Conservation (phyloP, 1,284 basidiomycete species). For the Mycosarcoma maydis region DNA sequence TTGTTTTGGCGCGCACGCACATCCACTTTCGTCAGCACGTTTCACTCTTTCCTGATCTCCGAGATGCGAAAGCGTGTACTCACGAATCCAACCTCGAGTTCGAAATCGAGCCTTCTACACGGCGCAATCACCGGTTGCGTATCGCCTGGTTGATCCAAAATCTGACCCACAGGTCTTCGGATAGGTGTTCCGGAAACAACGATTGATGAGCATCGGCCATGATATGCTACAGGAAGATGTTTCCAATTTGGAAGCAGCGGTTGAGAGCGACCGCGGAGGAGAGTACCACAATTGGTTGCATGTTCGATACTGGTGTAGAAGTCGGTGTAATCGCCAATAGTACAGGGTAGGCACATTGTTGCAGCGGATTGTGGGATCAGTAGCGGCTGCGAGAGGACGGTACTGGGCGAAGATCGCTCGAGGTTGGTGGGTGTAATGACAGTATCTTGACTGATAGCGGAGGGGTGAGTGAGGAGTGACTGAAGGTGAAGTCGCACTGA, state of each 20-base stretch:
- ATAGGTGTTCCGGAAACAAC: slow-evolving; percentile 29
- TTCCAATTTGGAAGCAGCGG: slow-evolving; percentile 34
- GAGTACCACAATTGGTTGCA: slow-evolving; percentile 33
- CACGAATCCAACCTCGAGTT: slow-evolving; percentile 53
- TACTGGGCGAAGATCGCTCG: neutral
- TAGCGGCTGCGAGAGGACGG: slow-evolving; percentile 1
- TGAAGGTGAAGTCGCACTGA: slow-evolving; percentile 27
- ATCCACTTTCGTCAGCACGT: neutral
- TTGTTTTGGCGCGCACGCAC: neutral
- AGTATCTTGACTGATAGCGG: neutral
- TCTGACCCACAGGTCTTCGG: slow-evolving; percentile 45
- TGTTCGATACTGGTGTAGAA: slow-evolving; percentile 52
- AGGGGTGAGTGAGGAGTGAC: slow-evolving; percentile 13
- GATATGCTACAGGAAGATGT: slow-evolving; percentile 52
- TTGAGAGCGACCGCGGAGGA: slow-evolving; percentile 18
- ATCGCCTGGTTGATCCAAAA: slow-evolving; percentile 16
- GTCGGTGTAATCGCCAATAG: slow-evolving; percentile 52
- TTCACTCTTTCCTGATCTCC: neutral
- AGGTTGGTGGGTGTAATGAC: slow-evolving; percentile 1
- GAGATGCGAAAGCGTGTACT: slow-evolving; percentile 3
- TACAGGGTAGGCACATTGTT: slow-evolving; percentile 35
- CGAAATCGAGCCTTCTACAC: slow-evolving; percentile 47
- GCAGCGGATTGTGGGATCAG: neutral
- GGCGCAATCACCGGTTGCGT: slow-evolving; percentile 27
- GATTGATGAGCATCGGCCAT: slow-evolving; percentile 44